These are phyloP conservation scores for Neofusicoccum ribis DNA, from an alignment of 2,329 filamentous ascomycete genomes.

Conservation along the genomic window DNA sequence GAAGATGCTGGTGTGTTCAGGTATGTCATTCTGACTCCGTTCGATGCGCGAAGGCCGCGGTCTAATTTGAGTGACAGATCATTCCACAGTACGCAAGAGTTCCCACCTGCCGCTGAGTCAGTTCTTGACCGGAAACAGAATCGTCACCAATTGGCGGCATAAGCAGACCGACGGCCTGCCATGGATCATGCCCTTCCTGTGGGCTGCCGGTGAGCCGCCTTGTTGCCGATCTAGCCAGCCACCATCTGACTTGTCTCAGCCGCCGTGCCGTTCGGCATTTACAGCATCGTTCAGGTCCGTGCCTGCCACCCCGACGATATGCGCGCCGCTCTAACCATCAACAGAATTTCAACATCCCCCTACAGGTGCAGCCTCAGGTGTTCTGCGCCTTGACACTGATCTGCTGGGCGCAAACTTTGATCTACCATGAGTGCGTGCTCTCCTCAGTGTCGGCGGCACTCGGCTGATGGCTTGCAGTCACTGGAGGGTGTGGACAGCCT, in stretches of 20 bases:
- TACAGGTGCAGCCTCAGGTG: constrained; percentile 57
- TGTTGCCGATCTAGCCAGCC: background rate
- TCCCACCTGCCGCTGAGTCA: background rate
- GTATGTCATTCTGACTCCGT: constrained; percentile 24
- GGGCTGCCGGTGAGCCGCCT: constrained; percentile 54
- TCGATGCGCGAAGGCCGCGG: constrained; percentile 1
- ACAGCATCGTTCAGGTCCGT: constrained; percentile 51
- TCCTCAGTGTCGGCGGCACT: constrained; percentile 11
- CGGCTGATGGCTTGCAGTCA: constrained; percentile 38
- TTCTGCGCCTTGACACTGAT: constrained; percentile 52
- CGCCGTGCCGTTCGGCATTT: constrained; percentile 51
- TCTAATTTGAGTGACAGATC: constrained; percentile 32
- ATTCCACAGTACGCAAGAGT: constrained; percentile 33
- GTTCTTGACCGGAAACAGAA: constrained; percentile 34
- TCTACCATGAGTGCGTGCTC: constrained; percentile 49
- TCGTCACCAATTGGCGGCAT: constrained; percentile 63
- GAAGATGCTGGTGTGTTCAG: constrained; percentile 46
- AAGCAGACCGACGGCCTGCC: constrained; percentile 65
- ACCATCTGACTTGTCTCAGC: constrained; percentile 24
- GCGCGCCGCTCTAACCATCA: background rate
- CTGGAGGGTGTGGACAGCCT: constrained; percentile 52
- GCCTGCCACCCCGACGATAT: background rate
- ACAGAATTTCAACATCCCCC: constrained; percentile 57
- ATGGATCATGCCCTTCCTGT: constrained; percentile 62
- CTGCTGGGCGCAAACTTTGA: constrained; percentile 54